Evolutionary conservation across 1,284 basidiomycete genomes (phyloP), one percentile per base, ranked within the genome.

Genomic region (Malassezia obtusa): DNA sequence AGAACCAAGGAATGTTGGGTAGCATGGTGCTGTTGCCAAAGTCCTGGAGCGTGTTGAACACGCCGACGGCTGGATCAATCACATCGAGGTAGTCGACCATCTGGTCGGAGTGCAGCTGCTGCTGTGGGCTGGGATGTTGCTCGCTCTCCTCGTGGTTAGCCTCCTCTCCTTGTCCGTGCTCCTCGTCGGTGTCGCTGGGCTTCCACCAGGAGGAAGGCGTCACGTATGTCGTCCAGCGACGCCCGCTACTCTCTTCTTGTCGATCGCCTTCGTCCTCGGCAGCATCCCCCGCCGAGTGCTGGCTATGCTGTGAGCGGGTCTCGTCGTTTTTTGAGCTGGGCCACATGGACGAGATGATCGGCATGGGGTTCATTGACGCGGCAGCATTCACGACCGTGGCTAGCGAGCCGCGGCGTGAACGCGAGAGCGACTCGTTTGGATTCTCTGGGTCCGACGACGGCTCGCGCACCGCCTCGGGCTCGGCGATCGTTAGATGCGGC

Each of bases 11-110:
- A 10, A 84, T 73, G 2, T 83, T 83, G 1, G 85, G 85, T 61
- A 86, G 80, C 45, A 87, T 73, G 59, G 87, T 85, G 12, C 84
- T 78, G 65, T 87, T 87, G 11, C 84, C 84, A n/a, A 84, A 81
- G 64, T 87, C 86, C 25, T 84, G 82, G 26, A 87, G 76, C 30
- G 78, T 82, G 5, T 83, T 81, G 9, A 87, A 80, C 1, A 83
- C 82, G 22, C 82, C 79, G 31, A 87, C 80, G 65, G 85, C 82
- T 11, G 83, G 81, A 67, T 87, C 85, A 57, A 87, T 84, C 39
- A 83, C 84, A 70, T 87, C 85, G 62, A 87, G 61, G 35, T 67
- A 67, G 40, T 65, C 65, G 33, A 65, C 61, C 48, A 67, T 62
- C 21, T 61, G 55, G 33, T 64, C 61, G 43, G 62, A 59, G 49